A percentile compares a stretch with the other conserved stretches of the same genome.
These are phyloP conservation scores for Yarrowia porcina DNA, from an alignment of 805 yeast genomes.

Conservation along the genomic window DNA sequence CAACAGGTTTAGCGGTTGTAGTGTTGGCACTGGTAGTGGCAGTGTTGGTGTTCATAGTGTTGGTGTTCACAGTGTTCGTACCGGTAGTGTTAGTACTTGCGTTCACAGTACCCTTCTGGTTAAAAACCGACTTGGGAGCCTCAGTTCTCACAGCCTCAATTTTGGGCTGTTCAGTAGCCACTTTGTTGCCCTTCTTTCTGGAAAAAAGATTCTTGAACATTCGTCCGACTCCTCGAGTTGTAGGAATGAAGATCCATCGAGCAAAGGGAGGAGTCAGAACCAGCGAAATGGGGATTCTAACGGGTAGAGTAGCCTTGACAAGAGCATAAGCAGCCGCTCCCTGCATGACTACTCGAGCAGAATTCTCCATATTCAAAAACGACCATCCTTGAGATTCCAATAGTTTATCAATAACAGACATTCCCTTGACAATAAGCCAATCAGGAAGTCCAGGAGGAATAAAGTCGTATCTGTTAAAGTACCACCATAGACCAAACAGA, in stretches of 20 bases:
- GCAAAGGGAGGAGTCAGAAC: constrained; percentile 59
- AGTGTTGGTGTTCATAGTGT: no score
- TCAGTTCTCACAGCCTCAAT: neutral
- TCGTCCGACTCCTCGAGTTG: constrained; percentile 34
- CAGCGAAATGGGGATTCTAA: constrained; percentile 51
- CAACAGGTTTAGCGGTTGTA: neutral
- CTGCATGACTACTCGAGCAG: constrained; percentile 55
- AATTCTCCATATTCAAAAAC: constrained; percentile 46
- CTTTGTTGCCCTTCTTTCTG: constrained; percentile 22
- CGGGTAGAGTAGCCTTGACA: constrained; percentile 56
- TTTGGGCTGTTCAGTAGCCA: neutral
- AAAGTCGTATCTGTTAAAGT: constrained; percentile 54
- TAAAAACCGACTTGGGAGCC: neutral
- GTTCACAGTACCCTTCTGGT: no score
- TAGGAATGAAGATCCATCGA: constrained; percentile 48
- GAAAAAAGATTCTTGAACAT: neutral
- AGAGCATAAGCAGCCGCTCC: constrained; percentile 75
- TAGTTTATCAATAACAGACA: constrained; percentile 35
- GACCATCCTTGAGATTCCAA: constrained; percentile 10
- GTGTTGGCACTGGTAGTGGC: neutral
- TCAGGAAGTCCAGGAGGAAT: constrained; percentile 56
- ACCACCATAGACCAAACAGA: constrained; percentile 63
- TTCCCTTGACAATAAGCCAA: constrained; percentile 49
- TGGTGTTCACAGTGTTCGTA: no score
- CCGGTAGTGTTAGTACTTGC: no score